Base-by-base conservation (phyloP, 306 rosid genomes). In the Aeschynomene evenia region DNA sequence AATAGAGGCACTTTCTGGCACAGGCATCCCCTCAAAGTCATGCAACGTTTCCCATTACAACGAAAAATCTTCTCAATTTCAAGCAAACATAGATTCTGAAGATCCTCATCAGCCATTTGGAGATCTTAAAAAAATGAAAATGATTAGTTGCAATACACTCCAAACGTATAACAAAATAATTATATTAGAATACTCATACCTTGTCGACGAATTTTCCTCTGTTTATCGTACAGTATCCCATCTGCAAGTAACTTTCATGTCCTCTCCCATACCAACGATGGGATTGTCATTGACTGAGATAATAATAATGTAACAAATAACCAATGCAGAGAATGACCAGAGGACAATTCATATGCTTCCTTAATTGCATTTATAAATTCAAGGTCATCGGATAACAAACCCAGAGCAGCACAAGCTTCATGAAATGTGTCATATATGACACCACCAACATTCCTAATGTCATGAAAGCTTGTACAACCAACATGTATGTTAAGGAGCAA, bases 181-280 rank as follows among this genome's bases (percentile, higher is more conserved):
- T n/a, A n/a, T n/a, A n/a, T n/a, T n/a, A n/a, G 7, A 31, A 1
- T 5, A 26, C 5, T 31, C 6, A 4, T 31, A 31, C 36, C 8
- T 31, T 0, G 36, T 1, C 36, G 1, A 3, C 10, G n/a, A 1
- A 1, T 3, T 12, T 10, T 0, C 0, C n/a, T 0, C 29, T 0
- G 29, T 39, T 39, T 12, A n/a, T 11, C 3, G 11, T 9, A 39
- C 1, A 39, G 4, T 1, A 39, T 39, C 4, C n/a, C 45, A 8
- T 39, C n/a, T 3, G 13, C 13, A 8, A 36, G 10, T 4, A 11
- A 39, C 2, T 12, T 0, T 4, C n/a, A 9, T 8, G 45, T 39
- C 2, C 11, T 0, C 11, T 12, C 0, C 45, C 45, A 39, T 8
- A 39, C 45, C 1, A 9, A 39, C 2, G 3, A 10, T 2, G 14